Evolutionary conservation across 352 stramenopile genomes (phyloP).

Genomic region (Globisporangium solare): DNA sequence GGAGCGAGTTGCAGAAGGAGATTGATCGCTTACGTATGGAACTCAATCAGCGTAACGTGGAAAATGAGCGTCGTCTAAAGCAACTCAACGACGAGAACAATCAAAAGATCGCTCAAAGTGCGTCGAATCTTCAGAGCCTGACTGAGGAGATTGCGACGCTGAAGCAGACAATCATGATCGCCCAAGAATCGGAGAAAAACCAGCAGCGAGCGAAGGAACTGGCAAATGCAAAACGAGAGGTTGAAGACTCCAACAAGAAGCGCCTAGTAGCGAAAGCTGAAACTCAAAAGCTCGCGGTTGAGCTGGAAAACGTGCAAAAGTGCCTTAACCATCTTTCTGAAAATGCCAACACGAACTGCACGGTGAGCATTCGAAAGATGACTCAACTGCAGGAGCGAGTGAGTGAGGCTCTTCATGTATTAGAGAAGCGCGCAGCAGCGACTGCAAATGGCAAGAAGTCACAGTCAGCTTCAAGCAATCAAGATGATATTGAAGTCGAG

Average conservation of each 20-base stretch:
- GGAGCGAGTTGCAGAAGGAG: slow-evolving; percentile 50
- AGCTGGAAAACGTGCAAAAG: slow-evolving; percentile 71
- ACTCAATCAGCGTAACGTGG: slow-evolving; percentile 70
- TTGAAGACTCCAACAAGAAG: slow-evolving; percentile 82
- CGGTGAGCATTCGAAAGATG: slow-evolving; percentile 55
- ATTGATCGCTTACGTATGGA: slow-evolving; percentile 73
- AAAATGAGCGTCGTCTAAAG: slow-evolving; percentile 61
- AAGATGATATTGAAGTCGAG: slow-evolving; percentile 37
- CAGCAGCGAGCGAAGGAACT: slow-evolving; percentile 68
- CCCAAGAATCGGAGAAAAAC: slow-evolving; percentile 67
- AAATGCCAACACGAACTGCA: slow-evolving; percentile 47
- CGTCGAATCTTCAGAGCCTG: slow-evolving; percentile 41
- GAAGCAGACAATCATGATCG: slow-evolving; percentile 48
- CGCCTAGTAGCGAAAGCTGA: slow-evolving; percentile 73
- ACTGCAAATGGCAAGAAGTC: slow-evolving; percentile 17
- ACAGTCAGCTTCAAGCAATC: slow-evolving; percentile 15
- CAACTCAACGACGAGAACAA: slow-evolving; percentile 54
- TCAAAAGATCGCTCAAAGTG: slow-evolving; percentile 38
- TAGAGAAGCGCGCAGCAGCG: slow-evolving; percentile 52
- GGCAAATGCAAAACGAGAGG: slow-evolving; percentile 57
- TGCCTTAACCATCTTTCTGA: slow-evolving; percentile 48
- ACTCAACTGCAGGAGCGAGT: slow-evolving; percentile 58
- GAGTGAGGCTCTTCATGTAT: slow-evolving; percentile 54
- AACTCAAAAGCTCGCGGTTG: slow-evolving; percentile 71
- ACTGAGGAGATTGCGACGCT: slow-evolving; percentile 55